Base-by-base conservation (phyloP, 192 early-diverging fungal genomes). In the Gamsiella multidivaricata region DNA sequence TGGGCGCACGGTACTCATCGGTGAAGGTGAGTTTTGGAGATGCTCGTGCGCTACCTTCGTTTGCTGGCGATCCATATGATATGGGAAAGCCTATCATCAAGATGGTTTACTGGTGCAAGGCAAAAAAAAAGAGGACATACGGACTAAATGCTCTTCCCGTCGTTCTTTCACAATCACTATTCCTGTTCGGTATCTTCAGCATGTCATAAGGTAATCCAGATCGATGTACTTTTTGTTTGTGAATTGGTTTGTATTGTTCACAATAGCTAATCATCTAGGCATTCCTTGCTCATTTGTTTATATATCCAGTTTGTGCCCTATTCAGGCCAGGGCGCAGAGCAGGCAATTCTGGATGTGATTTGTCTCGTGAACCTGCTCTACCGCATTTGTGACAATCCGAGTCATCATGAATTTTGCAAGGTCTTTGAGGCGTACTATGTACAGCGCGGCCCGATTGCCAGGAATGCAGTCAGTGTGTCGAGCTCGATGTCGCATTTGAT, bases 311-410 rank as follows among this genome's bases (percentile, higher is more conserved):
- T 74, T 43, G 49, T 54, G 31, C 70, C 70, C 17, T 74, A 60
- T 34, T 74, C 70, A 11, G 70, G 70, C 11, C 70, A 74, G 23
- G 70, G 70, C 2, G 70, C 70, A 46, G 70, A 74, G 23, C 70
- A 74, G 22, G 70, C 70, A 7, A 74, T 74, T 37, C 34, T 74
- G 33, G 70, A 74, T 39, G 70, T 59, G 1, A 60, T 74, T 42
- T 65, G 34, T 34, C 62, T 74, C 0, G 62, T 61, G 23, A 67
- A 75, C 53, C 57, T 56, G 3, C 63, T 75, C n/a, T 75, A 65
- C 34, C 39, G 59, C 1, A 34, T 75, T 3, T 26, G 15, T 29
- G 46, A 53, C 15, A 45, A 53, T 11, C 54, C 72, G 0, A 47
- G 29, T 2, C 72, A 66, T 58, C 25, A 61, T 1, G 65, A 67